A percentile compares a stretch with the other conserved stretches of the same genome.
Evolutionary conservation across 495 filamentous ascomycete genomes (phyloP).

Genomic region (Recurvomyces mirabilis): DNA sequence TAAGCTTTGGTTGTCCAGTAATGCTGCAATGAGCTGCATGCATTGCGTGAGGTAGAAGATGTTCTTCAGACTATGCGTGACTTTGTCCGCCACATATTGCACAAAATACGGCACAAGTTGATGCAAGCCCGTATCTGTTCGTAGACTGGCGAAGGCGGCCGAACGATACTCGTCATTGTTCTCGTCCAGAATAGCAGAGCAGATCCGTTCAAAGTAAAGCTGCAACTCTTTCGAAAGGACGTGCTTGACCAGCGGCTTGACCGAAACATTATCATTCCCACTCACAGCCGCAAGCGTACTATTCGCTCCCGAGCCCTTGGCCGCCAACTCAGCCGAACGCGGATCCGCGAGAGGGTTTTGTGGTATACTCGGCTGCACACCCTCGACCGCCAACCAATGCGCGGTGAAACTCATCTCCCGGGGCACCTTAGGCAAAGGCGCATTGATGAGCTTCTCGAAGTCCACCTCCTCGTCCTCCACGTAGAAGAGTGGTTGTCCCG

Average conservation of each 20-base stretch:
- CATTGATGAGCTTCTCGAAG: constrained; percentile 97
- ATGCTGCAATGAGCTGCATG: constrained; percentile 72
- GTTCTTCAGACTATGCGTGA: constrained; percentile 79
- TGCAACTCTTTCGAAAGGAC: constrained; percentile 88
- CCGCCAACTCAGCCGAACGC: constrained; percentile 67
- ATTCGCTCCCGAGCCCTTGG: constrained; percentile 80
- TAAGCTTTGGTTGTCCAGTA: constrained; percentile 71
- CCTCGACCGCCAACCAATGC: constrained; percentile 93
- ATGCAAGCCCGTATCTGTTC: constrained; percentile 81
- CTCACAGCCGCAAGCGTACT: constrained; percentile 69
- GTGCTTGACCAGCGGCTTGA: constrained; percentile 88
- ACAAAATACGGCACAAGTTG: constrained; percentile 94
- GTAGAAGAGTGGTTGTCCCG: constrained; percentile 92
- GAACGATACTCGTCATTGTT: constrained; percentile 71
- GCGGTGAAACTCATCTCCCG: constrained; percentile 87
- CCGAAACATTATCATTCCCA: constrained; percentile 66
- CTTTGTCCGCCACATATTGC: constrained; percentile 85
- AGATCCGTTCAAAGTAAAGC: constrained; percentile 94
- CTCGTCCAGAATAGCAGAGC: constrained; percentile 73
- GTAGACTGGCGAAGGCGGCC: constrained; percentile 69
- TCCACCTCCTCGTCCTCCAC: constrained; percentile 98
- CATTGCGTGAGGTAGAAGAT: constrained; percentile 79
- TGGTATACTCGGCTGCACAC: constrained; percentile 87
- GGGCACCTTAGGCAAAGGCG: constrained; percentile 84
- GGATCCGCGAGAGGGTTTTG: constrained; percentile 86